These are phyloP conservation scores for Patellaria atrata DNA, from an alignment of 495 filamentous ascomycete species.

Conservation along the genomic window DNA sequence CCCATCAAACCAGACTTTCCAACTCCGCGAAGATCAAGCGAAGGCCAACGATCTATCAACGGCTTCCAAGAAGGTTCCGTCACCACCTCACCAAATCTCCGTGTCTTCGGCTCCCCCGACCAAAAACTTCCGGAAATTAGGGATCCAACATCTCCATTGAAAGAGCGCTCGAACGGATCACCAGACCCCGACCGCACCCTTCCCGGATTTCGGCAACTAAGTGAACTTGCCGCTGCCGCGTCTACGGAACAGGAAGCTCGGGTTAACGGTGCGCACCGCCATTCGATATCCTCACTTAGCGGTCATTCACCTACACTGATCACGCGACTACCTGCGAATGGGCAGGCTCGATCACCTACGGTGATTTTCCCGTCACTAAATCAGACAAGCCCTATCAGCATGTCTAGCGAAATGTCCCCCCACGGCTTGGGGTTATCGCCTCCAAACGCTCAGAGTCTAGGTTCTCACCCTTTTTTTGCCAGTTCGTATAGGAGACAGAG, in stretches of 20 bases:
- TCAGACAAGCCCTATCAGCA: conserved; percentile 21
- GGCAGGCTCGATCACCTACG: conserved; percentile 11
- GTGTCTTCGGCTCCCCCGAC: conserved; percentile 14
- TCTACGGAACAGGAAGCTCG: conserved; percentile 14
- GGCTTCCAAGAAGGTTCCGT: conserved; percentile 13
- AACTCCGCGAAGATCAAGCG: too few relatives aligned
- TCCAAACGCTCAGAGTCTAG: too few relatives aligned
- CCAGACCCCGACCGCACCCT: conserved; percentile 13
- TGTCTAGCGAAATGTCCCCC: conserved; percentile 13
- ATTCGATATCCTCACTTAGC: conserved; percentile 19
- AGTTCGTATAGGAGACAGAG: too few relatives aligned
- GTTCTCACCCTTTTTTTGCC: too few relatives aligned
- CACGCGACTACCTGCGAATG: conserved; percentile 13
- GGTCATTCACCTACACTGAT: conserved; percentile 17
- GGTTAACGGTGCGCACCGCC: conserved; percentile 17
- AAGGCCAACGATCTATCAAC: too few relatives aligned
- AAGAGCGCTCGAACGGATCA: conserved; percentile 14
- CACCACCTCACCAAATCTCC: conserved; percentile 18
- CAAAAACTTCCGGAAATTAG: conserved; percentile 19
- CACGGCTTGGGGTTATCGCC: too few relatives aligned
- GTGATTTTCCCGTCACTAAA: conserved; percentile 15
- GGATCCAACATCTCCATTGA: conserved; percentile 13
- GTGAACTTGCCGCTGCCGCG: conserved; percentile 22
- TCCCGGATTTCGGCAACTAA: conserved; percentile 19
- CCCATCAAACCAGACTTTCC: too few relatives aligned